Evolutionary conservation across 805 yeast species (phyloP).

Genomic region (Metschnikowia orientalis): DNA sequence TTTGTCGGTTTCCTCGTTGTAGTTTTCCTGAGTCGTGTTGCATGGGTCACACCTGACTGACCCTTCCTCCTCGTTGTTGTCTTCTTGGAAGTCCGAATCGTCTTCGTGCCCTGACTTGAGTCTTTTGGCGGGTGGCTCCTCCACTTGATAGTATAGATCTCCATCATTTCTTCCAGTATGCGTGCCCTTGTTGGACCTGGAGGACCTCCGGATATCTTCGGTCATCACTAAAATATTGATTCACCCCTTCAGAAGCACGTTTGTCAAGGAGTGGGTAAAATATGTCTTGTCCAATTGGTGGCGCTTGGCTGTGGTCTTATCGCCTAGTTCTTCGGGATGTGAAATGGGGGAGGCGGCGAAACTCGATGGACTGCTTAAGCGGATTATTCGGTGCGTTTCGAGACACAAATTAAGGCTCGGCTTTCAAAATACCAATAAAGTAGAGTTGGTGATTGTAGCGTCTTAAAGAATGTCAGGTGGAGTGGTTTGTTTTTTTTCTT

Average conservation of each 20-base stretch:
- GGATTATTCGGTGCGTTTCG: too few species aligned
- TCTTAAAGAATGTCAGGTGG: not conserved
- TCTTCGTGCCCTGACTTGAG: not conserved
- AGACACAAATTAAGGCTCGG: too few species aligned
- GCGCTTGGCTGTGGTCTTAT: too few species aligned
- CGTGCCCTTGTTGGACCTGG: constrained; percentile 38
- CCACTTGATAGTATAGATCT: constrained; percentile 17
- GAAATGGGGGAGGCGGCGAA: too few species aligned
- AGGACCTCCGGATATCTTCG: constrained; percentile 28
- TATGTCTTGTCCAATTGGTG: too few species aligned
- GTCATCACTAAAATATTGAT: too few species aligned
- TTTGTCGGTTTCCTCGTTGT: constrained; percentile 51
- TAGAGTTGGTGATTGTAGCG: not conserved
- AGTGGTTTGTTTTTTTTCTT: not conserved
- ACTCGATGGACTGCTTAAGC: too few species aligned
- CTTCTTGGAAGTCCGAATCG: not conserved
- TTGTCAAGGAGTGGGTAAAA: too few species aligned
- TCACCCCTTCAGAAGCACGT: too few species aligned
- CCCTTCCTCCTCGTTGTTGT: constrained; percentile 26
- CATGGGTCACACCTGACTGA: constrained; percentile 58
- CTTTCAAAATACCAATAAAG: too few species aligned
- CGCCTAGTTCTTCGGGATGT: too few species aligned
- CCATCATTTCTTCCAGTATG: constrained; percentile 29
- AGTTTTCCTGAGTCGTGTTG: constrained; percentile 54
- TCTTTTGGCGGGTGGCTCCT: constrained; percentile 9